These are phyloP conservation scores for Diaporthe sp. DNA, from an alignment of 2,329 filamentous ascomycete genomes.

Conservation along the genomic window DNA sequence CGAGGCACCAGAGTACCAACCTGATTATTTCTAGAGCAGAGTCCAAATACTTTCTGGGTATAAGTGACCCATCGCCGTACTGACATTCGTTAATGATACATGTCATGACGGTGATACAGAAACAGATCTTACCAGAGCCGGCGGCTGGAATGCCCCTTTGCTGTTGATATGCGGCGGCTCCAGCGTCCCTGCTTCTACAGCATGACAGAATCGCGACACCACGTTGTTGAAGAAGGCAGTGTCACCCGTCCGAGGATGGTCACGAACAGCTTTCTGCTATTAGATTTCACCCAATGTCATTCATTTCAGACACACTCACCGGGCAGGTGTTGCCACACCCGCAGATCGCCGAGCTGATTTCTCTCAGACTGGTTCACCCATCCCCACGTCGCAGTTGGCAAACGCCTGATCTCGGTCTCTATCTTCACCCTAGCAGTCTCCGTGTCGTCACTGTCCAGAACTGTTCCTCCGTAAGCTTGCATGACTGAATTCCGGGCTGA, in stretches of 20 bases:
- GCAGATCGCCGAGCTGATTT: background rate
- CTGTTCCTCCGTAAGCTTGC: background rate
- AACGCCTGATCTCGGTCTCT: background rate
- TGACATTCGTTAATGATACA: background rate
- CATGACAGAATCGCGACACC: conserved; percentile 6
- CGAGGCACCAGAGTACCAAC: background rate
- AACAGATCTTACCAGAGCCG: background rate
- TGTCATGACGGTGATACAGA: background rate
- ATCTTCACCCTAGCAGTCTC: background rate
- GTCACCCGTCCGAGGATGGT: background rate
- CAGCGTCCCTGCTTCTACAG: conserved; percentile 4
- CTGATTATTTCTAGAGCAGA: conserved; percentile 1
- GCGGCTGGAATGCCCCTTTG: conserved; percentile 1
- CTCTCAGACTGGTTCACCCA: conserved; percentile 3
- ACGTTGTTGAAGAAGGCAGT: conserved; percentile 25
- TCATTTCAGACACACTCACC: background rate
- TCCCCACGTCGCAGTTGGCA: background rate
- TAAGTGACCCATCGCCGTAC: conserved; percentile 8
- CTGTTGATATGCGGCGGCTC: background rate
- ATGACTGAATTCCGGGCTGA: background rate
- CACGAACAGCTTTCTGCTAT: background rate
- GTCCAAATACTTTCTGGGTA: background rate
- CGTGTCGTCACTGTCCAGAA: background rate
- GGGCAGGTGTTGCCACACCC: conserved; percentile 10
- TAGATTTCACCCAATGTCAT: background rate